Evolutionary conservation across 176 grass and related monocot species (phyloP), one percentile per base, ranked within the genome.

Genomic region (Eragrostis curvula): DNA sequence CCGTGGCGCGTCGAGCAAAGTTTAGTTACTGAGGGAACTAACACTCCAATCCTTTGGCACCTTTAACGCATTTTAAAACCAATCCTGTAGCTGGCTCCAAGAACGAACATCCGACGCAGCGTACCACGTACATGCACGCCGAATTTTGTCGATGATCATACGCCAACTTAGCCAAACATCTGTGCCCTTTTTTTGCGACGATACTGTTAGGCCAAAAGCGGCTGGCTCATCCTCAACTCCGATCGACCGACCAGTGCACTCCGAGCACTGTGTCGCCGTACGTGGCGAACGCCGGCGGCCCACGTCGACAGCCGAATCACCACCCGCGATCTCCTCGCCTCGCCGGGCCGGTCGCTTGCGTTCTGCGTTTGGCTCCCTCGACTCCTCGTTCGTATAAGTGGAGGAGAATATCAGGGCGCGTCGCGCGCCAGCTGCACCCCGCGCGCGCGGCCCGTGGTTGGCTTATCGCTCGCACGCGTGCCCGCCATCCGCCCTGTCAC

Each of bases 381-480:
- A 43, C 58, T 29, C 48, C 17, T 11, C 32, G n/a, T n/a, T n/a
- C n/a, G 53, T 78, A 86, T 87, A 87, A 90, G 80, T 74, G 70
- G 89, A 70, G 32, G 49, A 40, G 75, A 60, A 3, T 86, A 90
- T 90, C 89, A 92, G 29, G 18, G 20, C 73, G 58, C 43, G 43
- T 45, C 70, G 58, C 43, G 27, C 14, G 72, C 56, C 47, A 9
- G 55, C 40, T 29, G 36, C 21, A n/a, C 28, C 15, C 17, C 55
- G 4, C 62, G 65, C 68, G 74, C 59, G 68, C 77, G 32, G 32
- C 17, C 81, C 47, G 60, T 75, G 79, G 43, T 80, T 80, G 76
- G 87, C 86, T 80, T 80, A 80, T 81, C 75, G 74, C 78, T 89
- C 74, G 73, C 82, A 61, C 59, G 90, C 78, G 73, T 83, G 59